Evolutionary conservation across 2,329 filamentous ascomycete species (phyloP), one percentile per base, ranked within the genome.

Genomic region (Aspergillus ochraceus): DNA sequence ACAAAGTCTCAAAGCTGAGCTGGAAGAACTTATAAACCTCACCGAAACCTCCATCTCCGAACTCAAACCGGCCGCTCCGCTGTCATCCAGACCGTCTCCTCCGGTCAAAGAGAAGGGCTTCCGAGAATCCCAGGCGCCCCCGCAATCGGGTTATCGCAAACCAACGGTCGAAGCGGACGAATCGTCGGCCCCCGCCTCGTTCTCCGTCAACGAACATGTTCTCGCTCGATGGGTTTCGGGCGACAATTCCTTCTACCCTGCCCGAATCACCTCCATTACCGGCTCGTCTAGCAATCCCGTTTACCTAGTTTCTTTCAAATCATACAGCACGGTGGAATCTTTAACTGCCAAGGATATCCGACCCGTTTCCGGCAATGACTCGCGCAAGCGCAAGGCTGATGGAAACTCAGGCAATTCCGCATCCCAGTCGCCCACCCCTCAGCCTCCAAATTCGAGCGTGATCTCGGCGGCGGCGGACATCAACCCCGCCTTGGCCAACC

Each of bases 281-380:
- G 95, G 95, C 60, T 97, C 92, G 9, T 88, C 89, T n/a, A 90
- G 88, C 49, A 90, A 91, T 55, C 94, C 93, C 39, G 91, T 97
- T 64, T 99, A 97, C 75, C 90, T 91, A 52, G 93, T 99, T 76
- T 95, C 90, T 68, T 99, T 98, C 83, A 94, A 96, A 79, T 91
- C 87, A 70, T 98, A 98, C 79, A 74, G 75, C 53, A 92, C 85
- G 22, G 91, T 89, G 50, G 92, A 97, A 76, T 95, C 90, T 36
- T 79, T 96, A 61, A 86, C 88, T 61, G 87, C 90, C 62, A 89
- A 90, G 76, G 92, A 98, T 71, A 91, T 97, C 65, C 88, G 91
- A 69, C 91, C 92, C 54, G 80, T 95, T 39, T 85, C 86, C 54
- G 74, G 74, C 64, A 88, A 85, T 77, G 83, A 86, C 70, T 84